phyloP scores from a whole-genome alignment of 352 stramenopile genomes.

The Phytophthora sojae region DNA sequence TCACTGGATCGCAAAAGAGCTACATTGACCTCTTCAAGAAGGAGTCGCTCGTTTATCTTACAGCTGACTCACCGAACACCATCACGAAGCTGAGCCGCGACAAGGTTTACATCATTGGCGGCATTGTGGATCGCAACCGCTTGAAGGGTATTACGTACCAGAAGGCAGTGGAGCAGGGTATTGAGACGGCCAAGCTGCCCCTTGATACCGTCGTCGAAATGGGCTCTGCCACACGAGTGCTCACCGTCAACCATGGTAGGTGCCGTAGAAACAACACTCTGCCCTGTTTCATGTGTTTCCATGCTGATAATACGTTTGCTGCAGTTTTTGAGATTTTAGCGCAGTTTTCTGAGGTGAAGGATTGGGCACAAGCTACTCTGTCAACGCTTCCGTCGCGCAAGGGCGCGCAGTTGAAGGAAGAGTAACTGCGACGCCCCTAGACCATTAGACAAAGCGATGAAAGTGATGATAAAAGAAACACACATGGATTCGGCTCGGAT shows the following conservation, averaged over 20 bases:
- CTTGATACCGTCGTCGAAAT: constrained; percentile 89
- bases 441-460: constrained; percentile 20
- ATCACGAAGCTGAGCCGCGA: constrained; percentile 87
- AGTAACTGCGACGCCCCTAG: constrained; percentile 18
- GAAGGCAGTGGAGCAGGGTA: constrained; percentile 90
- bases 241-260: constrained; percentile 91
- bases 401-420: constrained; percentile 62
- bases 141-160: constrained; percentile 94
- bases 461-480: constrained; percentile 14
- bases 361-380: constrained; percentile 82
- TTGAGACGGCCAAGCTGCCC: constrained; percentile 92
- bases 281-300: not conserved
- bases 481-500: constrained; percentile 7
- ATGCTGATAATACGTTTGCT: constrained; percentile 3
- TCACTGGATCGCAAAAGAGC: constrained; percentile 58
- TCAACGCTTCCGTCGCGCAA: constrained; percentile 76
- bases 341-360: constrained; percentile 67
- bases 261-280: constrained; percentile 1
- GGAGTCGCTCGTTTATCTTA: constrained; percentile 94
- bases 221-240: constrained; percentile 71
- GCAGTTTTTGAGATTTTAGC: constrained; percentile 87
- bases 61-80: constrained; percentile 93
- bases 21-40: constrained; percentile 85
- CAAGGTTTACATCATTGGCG: constrained; percentile 97
- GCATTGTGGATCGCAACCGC: constrained; percentile 98